Evolutionary conservation across 768 basidiomycete species (phyloP).

Genomic region (Russula griseocarnosa): DNA sequence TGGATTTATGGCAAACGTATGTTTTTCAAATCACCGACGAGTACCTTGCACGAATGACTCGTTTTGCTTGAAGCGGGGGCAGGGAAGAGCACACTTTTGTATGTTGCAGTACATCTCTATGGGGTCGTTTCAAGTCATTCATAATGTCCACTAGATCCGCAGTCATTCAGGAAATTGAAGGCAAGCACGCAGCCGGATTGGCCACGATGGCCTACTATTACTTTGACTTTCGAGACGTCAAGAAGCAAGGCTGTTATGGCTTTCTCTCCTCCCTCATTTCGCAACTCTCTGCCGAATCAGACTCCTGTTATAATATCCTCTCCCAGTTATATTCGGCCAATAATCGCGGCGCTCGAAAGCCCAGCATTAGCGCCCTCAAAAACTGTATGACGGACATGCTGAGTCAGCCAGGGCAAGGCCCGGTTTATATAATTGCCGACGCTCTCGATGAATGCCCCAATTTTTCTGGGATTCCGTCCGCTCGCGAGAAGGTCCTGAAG

Average conservation of each 20-base stretch:
- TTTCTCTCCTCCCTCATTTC: no score
- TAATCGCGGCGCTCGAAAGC: no score
- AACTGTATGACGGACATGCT: no score
- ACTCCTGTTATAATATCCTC: no score
- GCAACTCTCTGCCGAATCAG: no score
- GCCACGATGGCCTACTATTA: conserved; percentile 12
- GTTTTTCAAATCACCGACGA: no score
- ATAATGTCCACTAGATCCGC: not conserved
- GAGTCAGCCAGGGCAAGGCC: not conserved
- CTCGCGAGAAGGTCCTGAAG: no score
- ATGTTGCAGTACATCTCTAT: not conserved
- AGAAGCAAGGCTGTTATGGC: no score
- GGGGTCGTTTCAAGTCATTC: not conserved
- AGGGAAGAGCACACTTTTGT: conserved; percentile 16
- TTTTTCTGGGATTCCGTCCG: conserved; percentile 2
- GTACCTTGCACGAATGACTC: not conserved
- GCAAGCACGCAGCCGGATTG: not conserved
- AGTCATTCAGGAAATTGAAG: conserved; percentile 5
- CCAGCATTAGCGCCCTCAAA: no score
- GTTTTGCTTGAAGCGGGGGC: not conserved
- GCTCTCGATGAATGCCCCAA: conserved; percentile 20
- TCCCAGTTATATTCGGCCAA: no score
- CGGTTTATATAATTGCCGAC: conserved; percentile 8
- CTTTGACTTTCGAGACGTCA: no score
- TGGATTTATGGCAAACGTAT: conserved; percentile 7